Conservation (phyloP, 345 rosid genomes). For the Boechera retrofracta region DNA sequence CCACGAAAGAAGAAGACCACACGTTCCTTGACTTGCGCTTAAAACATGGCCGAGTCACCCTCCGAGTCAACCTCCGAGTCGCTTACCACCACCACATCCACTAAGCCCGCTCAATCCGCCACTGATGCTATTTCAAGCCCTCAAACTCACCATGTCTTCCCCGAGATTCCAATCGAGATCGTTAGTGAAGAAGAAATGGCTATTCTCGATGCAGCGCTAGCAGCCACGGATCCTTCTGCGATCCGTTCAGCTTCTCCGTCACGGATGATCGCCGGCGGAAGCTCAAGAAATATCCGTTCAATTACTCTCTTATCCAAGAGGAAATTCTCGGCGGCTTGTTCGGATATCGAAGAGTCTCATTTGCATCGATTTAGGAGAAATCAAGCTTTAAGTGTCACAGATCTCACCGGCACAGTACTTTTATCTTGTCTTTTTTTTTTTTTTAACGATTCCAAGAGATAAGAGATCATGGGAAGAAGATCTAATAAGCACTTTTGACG, state of each 20-base stretch:
- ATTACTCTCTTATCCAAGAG: slow-evolving; percentile 51
- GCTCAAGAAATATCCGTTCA: slow-evolving; percentile 49
- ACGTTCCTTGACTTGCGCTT: slow-evolving; percentile 11
- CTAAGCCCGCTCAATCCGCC: slow-evolving; percentile 32
- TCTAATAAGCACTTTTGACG: neutral
- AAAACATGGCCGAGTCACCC: slow-evolving; percentile 56
- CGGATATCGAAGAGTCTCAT: slow-evolving; percentile 68
- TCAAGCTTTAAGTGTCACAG: slow-evolving; percentile 70
- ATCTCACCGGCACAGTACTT: slow-evolving; percentile 66
- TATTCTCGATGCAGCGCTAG: slow-evolving; percentile 66
- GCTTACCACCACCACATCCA: slow-evolving; percentile 31
- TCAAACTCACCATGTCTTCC: neutral
- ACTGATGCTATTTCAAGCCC: slow-evolving; percentile 25
- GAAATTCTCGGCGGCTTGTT: slow-evolving; percentile 37
- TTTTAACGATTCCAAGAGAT: too few relatives aligned
- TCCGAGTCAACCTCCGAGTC: slow-evolving; percentile 44
- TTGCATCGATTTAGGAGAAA: slow-evolving; percentile 56
- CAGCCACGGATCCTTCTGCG: slow-evolving; percentile 50
- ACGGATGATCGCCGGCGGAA: slow-evolving; percentile 28
- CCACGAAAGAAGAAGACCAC: slow-evolving; percentile 19
- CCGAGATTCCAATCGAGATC: slow-evolving; percentile 73
- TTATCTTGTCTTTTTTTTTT: neutral
- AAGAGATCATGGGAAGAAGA: neutral
- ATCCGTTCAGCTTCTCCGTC: slow-evolving; percentile 45
- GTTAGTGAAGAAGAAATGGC: slow-evolving; percentile 92